A percentile compares a stretch with the other conserved stretches of the same genome.
These are phyloP conservation scores for Naumovozyma baii DNA, from an alignment of 805 yeast species.

Conservation along the genomic window DNA sequence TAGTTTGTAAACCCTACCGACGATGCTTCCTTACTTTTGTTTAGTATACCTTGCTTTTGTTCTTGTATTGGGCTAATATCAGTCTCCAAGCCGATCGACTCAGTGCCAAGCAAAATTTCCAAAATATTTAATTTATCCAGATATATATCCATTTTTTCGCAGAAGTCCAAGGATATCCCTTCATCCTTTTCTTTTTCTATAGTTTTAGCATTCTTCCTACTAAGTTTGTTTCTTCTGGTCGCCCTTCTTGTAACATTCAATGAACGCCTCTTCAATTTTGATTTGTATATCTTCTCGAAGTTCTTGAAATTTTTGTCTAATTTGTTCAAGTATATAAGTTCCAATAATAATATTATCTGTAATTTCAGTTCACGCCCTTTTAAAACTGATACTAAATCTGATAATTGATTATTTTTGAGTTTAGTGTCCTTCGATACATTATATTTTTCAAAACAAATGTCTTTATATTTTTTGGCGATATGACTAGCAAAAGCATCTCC, in stretches of 20 bases:
- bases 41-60: conserved; percentile 17
- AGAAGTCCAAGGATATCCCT: conserved; percentile 12
- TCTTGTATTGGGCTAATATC: conserved; percentile 11
- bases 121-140: conserved; percentile 46
- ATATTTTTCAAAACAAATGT: conserved; percentile 8
- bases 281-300: conserved; percentile 21
- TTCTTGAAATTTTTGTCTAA: conserved; percentile 30
- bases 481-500: conserved; percentile 13
- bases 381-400: conserved; percentile 32
- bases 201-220: conserved; percentile 16
- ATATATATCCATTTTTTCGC: conserved; percentile 34
- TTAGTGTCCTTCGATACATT: conserved; percentile 1
- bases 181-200: neutral
- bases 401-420: conserved; percentile 14
- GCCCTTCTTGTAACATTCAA: conserved; percentile 26
- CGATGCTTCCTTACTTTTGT: conserved; percentile 31
- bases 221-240: conserved; percentile 13
- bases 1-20: conserved; percentile 41
- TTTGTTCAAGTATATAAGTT: conserved; percentile 31
- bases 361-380: conserved; percentile 49
- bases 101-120: conserved; percentile 38
- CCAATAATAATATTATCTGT: conserved; percentile 42
- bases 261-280: conserved; percentile 21
- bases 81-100: conserved; percentile 13
- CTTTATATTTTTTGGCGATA: conserved; percentile 18